Base-by-base conservation (phyloP, 2,329 filamentous ascomycete genomes). In the Canariomyces notabilis region DNA sequence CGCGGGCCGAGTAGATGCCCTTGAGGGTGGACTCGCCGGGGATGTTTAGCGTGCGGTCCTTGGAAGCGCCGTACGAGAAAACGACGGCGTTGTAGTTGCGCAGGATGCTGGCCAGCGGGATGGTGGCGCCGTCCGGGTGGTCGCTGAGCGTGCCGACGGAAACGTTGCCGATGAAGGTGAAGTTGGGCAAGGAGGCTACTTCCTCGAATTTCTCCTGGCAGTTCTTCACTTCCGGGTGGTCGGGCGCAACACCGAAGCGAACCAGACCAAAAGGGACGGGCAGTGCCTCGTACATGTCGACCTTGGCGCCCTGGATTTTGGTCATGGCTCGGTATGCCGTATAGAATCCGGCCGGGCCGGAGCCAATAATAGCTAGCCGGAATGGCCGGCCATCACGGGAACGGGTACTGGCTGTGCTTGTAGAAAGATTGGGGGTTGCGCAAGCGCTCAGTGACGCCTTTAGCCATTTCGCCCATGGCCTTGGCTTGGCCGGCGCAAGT, bases 211-310 rank as follows among this genome's bases (percentile, higher is more conserved):
- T 95, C 12, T 93, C 88, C 71, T 95, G 84, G 64, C 91, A 97
- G 63, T 96, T 97, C 89, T 98, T 98, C 56, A 98, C 93, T 70
- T 98, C 91, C 0, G 93, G 91, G 67, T 98, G 93, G 64, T 98
- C 93, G 5, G 93, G 93, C n/a, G 93, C 94, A 48, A 98, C 93
- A 7, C 93, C 93, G 61, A 93, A 95, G 45, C 93, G 78, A 40
- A 95, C 90, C 45, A 98, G 76, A 1, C 93, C 93, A 62, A 88
- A 98, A 0, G 93, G 93, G 4, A 95, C 89, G 0, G 93, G 93
- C 32, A 97, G 70, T 21, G 88, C 82, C 68, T 98, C 93, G 62
- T 95, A 98, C 91, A 98, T 97, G 67, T 97, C 91, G 18, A 98
- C 77, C 41, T 79, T 76, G 0, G 84, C 82, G 61, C 83, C 72